Evolutionary conservation across 768 basidiomycete genomes (phyloP), one percentile per base, ranked within the genome.

Genomic region (Podaxis sp.): DNA sequence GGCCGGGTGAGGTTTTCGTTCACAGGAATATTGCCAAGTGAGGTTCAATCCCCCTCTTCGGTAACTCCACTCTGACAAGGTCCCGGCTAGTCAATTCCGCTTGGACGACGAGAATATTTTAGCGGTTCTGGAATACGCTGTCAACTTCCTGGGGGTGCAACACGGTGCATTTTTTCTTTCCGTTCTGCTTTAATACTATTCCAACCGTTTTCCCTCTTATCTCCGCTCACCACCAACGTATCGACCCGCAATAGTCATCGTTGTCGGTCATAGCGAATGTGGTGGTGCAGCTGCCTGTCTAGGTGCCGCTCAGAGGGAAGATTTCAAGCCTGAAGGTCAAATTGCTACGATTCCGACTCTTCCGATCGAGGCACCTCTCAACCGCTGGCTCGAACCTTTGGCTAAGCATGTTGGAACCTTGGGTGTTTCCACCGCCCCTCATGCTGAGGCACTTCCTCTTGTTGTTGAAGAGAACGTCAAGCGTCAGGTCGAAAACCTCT

Each of bases 21-120:
- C 87, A 93, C 74, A 80, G 94, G 52, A 95, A 95, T 74, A 88
- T 96, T 66, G 94, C 93, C 58, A 95, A 96, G 89, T 92, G 67
- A 62, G 87, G 75, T 40, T 30, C 30, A 26, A 17, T 52, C 19
- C 61, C n/a, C 38, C n/a, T 59, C 24, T 54, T 38, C 3, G 30
- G 48, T 57, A 48, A 28, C 36, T 40, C 26, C 39, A 40, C 58
- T 68, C 17, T 62, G 53, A 57, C 12, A 49, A 30, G 24, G 48
- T 44, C 8, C 39, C 66, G 40, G 64, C 44, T 39, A 92, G 90
- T 71, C 93, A 94, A 76, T 83, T 94, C 71, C 87, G 85, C 60
- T 76, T 80, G 3, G 73, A 87, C 60, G 95, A 96, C 72, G 82
- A 83, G 63, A 93, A 83, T 69, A 85, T 85, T 0, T 80, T 85